A percentile compares a stretch with the other conserved stretches of the same genome.
Evolutionary conservation across 345 rosid genomes (phyloP).

Genomic region (Cardamine occulta): DNA sequence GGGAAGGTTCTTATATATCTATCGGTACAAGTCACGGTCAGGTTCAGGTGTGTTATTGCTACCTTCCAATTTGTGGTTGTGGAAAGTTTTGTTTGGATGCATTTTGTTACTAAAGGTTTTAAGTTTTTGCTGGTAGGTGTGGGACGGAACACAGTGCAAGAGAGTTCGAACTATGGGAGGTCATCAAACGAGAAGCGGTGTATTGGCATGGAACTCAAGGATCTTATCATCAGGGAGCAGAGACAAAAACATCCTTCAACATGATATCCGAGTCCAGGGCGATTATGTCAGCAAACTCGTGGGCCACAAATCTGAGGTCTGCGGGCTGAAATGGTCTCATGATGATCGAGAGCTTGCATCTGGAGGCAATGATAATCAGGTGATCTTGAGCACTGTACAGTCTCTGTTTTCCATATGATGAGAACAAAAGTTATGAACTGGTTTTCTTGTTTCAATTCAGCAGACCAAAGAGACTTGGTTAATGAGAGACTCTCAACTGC

Average conservation of each 20-base stretch:
- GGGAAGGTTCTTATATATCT: conserved; percentile 92
- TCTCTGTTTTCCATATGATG: conserved; percentile 6
- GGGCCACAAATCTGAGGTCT: conserved; percentile 98
- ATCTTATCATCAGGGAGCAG: conserved; percentile 91
- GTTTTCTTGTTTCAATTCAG: background rate
- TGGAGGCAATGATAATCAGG: conserved; percentile 99
- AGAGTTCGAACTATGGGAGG: conserved; percentile 86
- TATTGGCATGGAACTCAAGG: conserved; percentile 94
- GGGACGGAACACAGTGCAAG: conserved; percentile 94
- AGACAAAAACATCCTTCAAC: conserved; percentile 90
- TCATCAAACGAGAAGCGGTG: conserved; percentile 95
- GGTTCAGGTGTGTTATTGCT: conserved; percentile 70
- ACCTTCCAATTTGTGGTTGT: background rate
- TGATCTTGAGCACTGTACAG: conserved; percentile 29
- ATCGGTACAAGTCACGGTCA: conserved; percentile 84
- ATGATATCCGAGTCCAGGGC: conserved; percentile 82
- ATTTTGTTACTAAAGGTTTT: background rate
- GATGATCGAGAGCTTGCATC: conserved; percentile 99
- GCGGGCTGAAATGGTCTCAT: conserved; percentile 95
- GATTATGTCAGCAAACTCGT: conserved; percentile 75
- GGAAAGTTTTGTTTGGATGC: background rate
- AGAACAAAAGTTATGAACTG: background rate
- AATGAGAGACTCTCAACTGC: background rate
- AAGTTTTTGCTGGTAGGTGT: conserved; percentile 52
- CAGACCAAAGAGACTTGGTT: background rate